Evolutionary conservation across 306 rosid genomes (phyloP), one percentile per base, ranked within the genome.

Genomic region (Fagus crenata): DNA sequence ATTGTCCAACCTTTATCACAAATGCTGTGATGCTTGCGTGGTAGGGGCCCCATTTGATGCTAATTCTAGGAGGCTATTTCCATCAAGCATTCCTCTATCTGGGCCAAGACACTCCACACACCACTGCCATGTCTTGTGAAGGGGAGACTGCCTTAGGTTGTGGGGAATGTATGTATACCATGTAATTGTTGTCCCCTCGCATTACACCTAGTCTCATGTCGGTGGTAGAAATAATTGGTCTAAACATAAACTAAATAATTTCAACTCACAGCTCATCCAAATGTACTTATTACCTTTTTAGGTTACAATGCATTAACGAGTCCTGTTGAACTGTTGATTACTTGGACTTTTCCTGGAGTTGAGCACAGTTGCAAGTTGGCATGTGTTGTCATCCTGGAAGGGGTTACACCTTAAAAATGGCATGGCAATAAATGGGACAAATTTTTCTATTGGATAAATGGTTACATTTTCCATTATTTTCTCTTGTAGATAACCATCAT

Each of bases 61-160:
- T 68, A 53, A 32, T 67, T 7, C 69, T 22, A 53, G 58, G 46
- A 17, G 31, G 49, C 49, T 49, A 72, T 82, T 73, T 58, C 36
- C 71, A 31, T 28, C 67, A n/a, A 22, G 64, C 32, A 37, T 71
- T 69, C 41, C 6, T 49, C 37, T 28, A 18, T 49, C 63, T 75
- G 83, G 83, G 75, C 63, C 83, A 74, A 51, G 17, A 65, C 58
- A 43, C 61, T 61, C 41, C 31, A 53, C 54, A 40, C 39, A 15
- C 56, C 49, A 63, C 71, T 72, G 22, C 74, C 64, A 28, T 78
- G 64, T 40, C 69, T 22, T 40, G 22, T 61, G 77, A 36, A 31
- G 37, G 53, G 58, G 77, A 73, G 79, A 74, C 65, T 58, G 49
- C 49, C 71, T 65, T 58, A 60, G 35, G 59, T 67, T 67, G 69